Conservation (phyloP, 2,329 filamentous ascomycete genomes). For the Fusarium praegraminearum region DNA sequence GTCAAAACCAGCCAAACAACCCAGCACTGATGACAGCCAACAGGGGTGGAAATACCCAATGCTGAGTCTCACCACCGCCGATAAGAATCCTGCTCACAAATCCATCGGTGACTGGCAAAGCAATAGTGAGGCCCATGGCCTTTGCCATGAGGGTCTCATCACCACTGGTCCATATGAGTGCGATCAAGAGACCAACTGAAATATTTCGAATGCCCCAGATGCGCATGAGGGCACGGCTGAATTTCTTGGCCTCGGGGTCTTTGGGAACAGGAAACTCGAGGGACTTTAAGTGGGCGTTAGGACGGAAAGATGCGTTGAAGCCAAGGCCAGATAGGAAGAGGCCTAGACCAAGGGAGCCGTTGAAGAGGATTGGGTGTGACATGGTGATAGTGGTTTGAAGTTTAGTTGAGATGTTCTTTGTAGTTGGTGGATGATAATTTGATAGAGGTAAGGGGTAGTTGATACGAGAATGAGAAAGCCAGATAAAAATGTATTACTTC, state of each 20-base stretch:
- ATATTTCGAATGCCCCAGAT: constrained; percentile 30
- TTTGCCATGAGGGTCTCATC: constrained; percentile 7
- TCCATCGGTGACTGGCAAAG: constrained; percentile 14
- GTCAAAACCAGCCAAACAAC: constrained; percentile 14
- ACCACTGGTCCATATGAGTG: fast-evolving
- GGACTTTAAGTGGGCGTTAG: constrained; percentile 1
- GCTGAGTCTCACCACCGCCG: constrained; percentile 14
- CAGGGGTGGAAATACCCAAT: constrained; percentile 25
- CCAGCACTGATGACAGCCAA: constrained; percentile 5
- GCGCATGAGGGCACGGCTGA: constrained; percentile 13
- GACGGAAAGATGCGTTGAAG: constrained; percentile 21
- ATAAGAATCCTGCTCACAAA: constrained; percentile 12
- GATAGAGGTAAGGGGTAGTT: neutral
- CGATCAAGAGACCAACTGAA: constrained; percentile 7
- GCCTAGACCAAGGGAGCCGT: constrained; percentile 7
- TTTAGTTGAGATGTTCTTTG: neutral
- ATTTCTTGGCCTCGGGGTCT: constrained; percentile 13
- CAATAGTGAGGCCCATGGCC: neutral
- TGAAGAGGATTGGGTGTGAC: constrained; percentile 20
- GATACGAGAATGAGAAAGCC: neutral
- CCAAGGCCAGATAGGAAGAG: constrained; percentile 16
- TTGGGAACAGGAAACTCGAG: constrained; percentile 19
- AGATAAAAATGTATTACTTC: too few species aligned
- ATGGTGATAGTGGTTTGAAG: neutral
- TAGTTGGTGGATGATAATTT: neutral